Evolutionary conservation across 192 early-diverging fungal species (phyloP).

Genomic region (Anaeromyces robustus): DNA sequence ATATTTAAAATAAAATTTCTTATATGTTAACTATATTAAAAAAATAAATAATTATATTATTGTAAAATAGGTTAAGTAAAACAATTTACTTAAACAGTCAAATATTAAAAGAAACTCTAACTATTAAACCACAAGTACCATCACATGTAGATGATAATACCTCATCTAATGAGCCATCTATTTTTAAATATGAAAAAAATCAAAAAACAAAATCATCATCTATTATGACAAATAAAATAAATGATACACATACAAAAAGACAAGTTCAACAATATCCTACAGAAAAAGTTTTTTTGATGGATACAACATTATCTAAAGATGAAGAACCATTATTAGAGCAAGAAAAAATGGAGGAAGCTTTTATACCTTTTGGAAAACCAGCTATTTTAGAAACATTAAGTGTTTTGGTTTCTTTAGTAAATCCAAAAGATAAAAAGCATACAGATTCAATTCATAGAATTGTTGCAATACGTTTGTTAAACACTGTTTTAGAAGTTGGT

Average conservation of each 20-base stretch:
- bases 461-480: slow-evolving; percentile 74
- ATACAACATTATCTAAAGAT: neutral
- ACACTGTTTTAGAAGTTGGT: slow-evolving; percentile 71
- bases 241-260: neutral
- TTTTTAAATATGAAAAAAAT: neutral
- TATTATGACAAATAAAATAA: neutral
- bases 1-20: no score
- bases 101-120: neutral
- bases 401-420: slow-evolving; percentile 74
- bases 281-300: neutral
- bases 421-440: slow-evolving; percentile 79
- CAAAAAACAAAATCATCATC: neutral
- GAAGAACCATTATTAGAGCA: neutral
- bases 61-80: neutral
- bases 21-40: no score
- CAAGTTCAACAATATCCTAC: neutral
- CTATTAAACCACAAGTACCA: neutral
- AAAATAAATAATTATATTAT: no score
- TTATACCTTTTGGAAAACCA: slow-evolving; percentile 60
- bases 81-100: neutral
- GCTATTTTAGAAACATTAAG: slow-evolving; percentile 79
- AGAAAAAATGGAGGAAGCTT: slow-evolving; percentile 5
- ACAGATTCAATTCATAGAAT: slow-evolving; percentile 82
- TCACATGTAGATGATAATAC: neutral
- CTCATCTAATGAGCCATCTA: neutral